A percentile compares a stretch with the other conserved stretches of the same genome.
phyloP scores from a whole-genome alignment of 2,329 filamentous ascomycete species.

The Tricladium varicosporioides region DNA sequence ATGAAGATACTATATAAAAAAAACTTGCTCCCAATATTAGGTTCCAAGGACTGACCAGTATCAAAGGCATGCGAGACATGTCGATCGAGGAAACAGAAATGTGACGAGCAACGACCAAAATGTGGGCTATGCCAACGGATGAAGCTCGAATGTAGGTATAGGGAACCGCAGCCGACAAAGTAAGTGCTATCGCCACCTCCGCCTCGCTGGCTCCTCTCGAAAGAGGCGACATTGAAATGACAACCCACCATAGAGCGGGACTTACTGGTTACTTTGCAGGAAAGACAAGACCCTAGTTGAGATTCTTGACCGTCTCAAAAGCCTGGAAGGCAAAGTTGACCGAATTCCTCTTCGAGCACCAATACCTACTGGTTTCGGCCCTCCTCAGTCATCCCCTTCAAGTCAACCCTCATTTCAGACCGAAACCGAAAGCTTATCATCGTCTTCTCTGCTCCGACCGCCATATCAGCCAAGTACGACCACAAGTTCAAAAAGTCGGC shows the following conservation, averaged over 20 bases:
- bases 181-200: conserved; percentile 38
- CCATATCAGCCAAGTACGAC: conserved; percentile 19
- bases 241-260: background rate
- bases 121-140: conserved; percentile 58
- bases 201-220: background rate
- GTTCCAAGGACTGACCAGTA: conserved; percentile 10
- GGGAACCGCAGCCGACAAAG: conserved; percentile 62
- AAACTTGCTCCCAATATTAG: background rate
- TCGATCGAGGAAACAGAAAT: conserved; percentile 60
- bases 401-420: conserved; percentile 23
- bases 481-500: conserved; percentile 11
- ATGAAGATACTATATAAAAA: too few relatives aligned
- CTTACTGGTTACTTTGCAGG: conserved; percentile 37
- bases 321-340: conserved; percentile 56
- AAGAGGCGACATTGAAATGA: background rate
- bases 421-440: conserved; percentile 27
- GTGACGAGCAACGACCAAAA: conserved; percentile 60
- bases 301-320: conserved; percentile 55
- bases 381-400: conserved; percentile 27
- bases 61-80: conserved; percentile 57
- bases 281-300: conserved; percentile 63
- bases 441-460: conserved; percentile 13
- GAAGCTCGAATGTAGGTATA: conserved; percentile 57
- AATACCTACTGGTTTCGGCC: conserved; percentile 16
- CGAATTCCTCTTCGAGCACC: conserved; percentile 26